Evolutionary conservation across 1,284 basidiomycete species (phyloP), one percentile per base, ranked within the genome.

Genomic region (Heterobasidion annosum): DNA sequence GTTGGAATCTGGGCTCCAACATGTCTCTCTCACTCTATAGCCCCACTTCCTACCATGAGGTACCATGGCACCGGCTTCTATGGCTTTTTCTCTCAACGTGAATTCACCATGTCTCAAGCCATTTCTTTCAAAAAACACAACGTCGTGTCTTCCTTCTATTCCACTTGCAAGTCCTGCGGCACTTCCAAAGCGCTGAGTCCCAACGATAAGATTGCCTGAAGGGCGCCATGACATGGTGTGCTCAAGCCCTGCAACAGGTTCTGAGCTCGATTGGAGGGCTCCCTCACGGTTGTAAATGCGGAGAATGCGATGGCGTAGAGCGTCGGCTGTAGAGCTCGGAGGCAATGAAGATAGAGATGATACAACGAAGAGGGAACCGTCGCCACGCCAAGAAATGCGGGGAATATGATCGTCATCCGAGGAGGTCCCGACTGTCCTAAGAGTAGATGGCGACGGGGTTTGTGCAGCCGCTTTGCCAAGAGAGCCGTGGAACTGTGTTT

Each of bases 401-500:
- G 91, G 87, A 16, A 74, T 64, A 0, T 65, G 69, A 59, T 95
- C 87, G 63, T 98, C 93, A 57, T 88, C 83, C 0, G 86, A 82
- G 65, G 78, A 82, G 4, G 72, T 70, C 18, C 75, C 76, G 19
- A 81, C 70, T 18, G 67, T 67, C 4, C 66, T 19, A 37, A 65
- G 58, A 13, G 68, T 59, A 32, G 74, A 63, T 32, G 73, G 68
- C 25, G 75, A 66, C 0, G 79, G 68, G 1, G 77, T 76, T 57
- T 82, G 80, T 0, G 92, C 91, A 3, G 91, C 91, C 8, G 82
- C 75, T 68, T 98, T 99, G 34, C 97, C 97, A 3, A 94, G 76
- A 0, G 93, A 95, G 12, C 97, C 97, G 63, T 98, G 95, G 67
- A 99, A 99, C 67, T 99, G 97, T 0, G 97, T 99, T 63, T 90